These are phyloP conservation scores for Rhodotorula sp. DNA, from an alignment of 1,284 basidiomycete species.

Conservation along the genomic window DNA sequence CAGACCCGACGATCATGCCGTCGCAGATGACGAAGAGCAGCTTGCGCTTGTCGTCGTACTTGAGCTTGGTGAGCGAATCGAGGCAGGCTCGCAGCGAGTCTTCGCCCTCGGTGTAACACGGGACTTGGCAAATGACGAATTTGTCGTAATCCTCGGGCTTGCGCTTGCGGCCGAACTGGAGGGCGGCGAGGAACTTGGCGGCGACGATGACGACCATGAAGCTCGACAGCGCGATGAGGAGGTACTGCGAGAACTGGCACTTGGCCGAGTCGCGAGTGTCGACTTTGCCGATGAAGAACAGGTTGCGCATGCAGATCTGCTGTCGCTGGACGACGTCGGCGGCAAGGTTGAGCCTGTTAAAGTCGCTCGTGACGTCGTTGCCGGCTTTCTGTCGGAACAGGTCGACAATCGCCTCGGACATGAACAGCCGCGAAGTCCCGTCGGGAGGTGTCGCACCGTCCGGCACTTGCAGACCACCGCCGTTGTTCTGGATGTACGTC, in stretches of 20 bases:
- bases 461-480: conserved; percentile 57
- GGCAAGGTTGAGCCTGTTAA: conserved; percentile 67
- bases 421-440: conserved; percentile 65
- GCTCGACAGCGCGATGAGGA: conserved; percentile 82
- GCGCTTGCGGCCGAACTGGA: conserved; percentile 78
- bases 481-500: conserved; percentile 62
- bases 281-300: conserved; percentile 87
- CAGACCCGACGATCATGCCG: conserved; percentile 96
- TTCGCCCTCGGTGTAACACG: conserved; percentile 59
- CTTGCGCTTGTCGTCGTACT: conserved; percentile 98
- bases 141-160: conserved; percentile 96
- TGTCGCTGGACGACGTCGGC: conserved; percentile 69
- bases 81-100: conserved; percentile 83
- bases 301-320: conserved; percentile 82
- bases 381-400: conserved; percentile 83
- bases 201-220: conserved; percentile 95
- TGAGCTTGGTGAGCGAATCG: conserved; percentile 87
- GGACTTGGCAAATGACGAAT: conserved; percentile 95
- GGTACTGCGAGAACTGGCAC: conserved; percentile 87
- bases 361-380: conserved; percentile 66
- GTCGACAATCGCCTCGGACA: conserved; percentile 68
- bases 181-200: conserved; percentile 95
- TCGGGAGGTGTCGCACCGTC: conserved; percentile 61
- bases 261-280: conserved; percentile 88
- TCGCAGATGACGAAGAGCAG: conserved; percentile 93